Conservation (phyloP, 306 rosid genomes). For the Spatholobus suberectus region DNA sequence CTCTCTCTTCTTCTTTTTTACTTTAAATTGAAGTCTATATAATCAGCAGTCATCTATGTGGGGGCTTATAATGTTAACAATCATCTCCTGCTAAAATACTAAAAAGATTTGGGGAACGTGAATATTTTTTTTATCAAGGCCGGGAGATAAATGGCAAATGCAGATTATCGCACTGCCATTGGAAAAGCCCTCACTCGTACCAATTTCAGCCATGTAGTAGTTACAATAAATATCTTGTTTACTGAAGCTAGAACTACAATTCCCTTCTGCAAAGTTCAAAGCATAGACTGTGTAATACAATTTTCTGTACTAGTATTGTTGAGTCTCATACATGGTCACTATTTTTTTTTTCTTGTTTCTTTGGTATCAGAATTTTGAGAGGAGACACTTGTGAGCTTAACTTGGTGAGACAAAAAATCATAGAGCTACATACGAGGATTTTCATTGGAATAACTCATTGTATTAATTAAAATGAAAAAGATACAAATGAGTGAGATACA, state of each 20-base stretch:
- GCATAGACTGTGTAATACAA: not conserved
- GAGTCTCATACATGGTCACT: conserved; percentile 9
- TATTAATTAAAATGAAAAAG: no score
- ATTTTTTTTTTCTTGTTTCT: not conserved
- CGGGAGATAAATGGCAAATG: not conserved
- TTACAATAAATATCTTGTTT: not conserved
- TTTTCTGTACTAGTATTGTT: not conserved
- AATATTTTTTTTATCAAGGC: not conserved
- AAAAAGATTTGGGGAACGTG: not conserved
- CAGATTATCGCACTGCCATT: not conserved
- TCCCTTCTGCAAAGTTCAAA: not conserved
- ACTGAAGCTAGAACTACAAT: not conserved
- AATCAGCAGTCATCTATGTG: not conserved
- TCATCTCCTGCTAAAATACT: not conserved
- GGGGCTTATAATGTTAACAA: not conserved
- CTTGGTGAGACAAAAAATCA: no score
- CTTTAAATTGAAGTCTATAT: not conserved
- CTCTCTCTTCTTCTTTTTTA: no score
- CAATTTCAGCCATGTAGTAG: not conserved
- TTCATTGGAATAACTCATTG: no score
- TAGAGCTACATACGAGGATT: no score
- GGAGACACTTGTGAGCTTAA: no score
- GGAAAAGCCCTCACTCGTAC: not conserved
- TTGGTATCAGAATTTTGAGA: not conserved
- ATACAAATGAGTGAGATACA: no score